Evolutionary conservation across 495 filamentous ascomycete genomes (phyloP).

Genomic region (Neurospora sp.): DNA sequence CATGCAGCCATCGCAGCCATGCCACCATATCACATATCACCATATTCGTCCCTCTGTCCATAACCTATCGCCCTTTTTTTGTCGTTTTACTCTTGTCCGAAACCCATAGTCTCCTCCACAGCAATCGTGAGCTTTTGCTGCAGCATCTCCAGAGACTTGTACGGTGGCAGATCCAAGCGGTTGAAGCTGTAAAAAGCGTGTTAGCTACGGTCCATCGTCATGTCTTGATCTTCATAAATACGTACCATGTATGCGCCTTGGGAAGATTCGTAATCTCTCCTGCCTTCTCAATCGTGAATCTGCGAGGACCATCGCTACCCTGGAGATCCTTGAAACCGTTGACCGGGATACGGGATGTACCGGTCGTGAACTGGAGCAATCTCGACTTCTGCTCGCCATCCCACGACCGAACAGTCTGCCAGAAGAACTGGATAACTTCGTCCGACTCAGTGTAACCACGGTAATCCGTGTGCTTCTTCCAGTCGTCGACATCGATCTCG

Average conservation of each 20-base stretch:
- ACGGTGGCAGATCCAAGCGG: slow-evolving; percentile 88
- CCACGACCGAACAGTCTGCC: slow-evolving; percentile 93
- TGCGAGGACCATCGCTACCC: slow-evolving; percentile 86
- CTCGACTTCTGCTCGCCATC: slow-evolving; percentile 97
- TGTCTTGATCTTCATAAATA: slow-evolving; percentile 10
- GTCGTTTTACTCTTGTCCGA: slow-evolving; percentile 75
- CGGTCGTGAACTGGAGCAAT: slow-evolving; percentile 92
- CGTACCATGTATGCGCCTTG: slow-evolving; percentile 96
- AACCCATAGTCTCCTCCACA: slow-evolving; percentile 97
- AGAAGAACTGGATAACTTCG: slow-evolving; percentile 96
- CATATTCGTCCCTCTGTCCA: neutral
- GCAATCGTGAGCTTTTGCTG: slow-evolving; percentile 87
- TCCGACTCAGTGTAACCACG: slow-evolving; percentile 97
- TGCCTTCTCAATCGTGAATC: slow-evolving; percentile 97
- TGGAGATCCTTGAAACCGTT: slow-evolving; percentile 99
- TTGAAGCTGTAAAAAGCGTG: slow-evolving; percentile 62
- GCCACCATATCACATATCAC: neutral
- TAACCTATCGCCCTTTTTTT: neutral
- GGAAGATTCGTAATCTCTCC: slow-evolving; percentile 82
- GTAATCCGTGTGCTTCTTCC: slow-evolving; percentile 99
- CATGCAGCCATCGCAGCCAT: neutral
- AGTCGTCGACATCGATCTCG: slow-evolving; percentile 98
- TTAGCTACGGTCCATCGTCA: slow-evolving; percentile 18
- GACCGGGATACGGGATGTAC: slow-evolving; percentile 94
- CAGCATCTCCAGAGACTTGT: slow-evolving; percentile 77